phyloP scores from a whole-genome alignment of 768 basidiomycete species.

The Ramaria sp. region DNA sequence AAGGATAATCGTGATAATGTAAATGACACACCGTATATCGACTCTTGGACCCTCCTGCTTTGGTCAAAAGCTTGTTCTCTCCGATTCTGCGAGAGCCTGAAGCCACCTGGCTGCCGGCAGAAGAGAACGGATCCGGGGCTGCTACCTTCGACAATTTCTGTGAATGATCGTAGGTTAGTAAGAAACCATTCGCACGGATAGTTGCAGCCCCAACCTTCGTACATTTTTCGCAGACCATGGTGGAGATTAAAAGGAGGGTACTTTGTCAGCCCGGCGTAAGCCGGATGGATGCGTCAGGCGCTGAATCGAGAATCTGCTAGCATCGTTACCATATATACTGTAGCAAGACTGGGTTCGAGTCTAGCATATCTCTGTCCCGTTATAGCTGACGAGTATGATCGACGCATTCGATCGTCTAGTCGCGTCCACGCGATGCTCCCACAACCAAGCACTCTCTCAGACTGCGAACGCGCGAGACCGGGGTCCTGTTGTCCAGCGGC shows the following conservation, averaged over 20 bases:
- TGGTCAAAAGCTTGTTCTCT: constrained; percentile 71
- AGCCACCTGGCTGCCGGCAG: constrained; percentile 65
- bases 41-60: constrained; percentile 28
- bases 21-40: constrained; percentile 9
- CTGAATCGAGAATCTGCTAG: too few relatives aligned
- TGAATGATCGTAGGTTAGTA: background rate
- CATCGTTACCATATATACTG: too few relatives aligned
- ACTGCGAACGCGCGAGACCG: too few relatives aligned
- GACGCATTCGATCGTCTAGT: too few relatives aligned
- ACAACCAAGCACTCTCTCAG: too few relatives aligned
- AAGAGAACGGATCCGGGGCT: constrained; percentile 78
- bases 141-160: constrained; percentile 89
- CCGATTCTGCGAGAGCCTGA: constrained; percentile 72
- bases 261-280: too few relatives aligned
- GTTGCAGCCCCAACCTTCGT: constrained; percentile 43
- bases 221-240: constrained; percentile 86
- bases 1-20: background rate
- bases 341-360: too few relatives aligned
- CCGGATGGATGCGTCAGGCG: too few relatives aligned
- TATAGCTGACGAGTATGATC: too few relatives aligned
- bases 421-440: too few relatives aligned
- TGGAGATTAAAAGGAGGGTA: background rate
- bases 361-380: too few relatives aligned
- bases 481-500: too few relatives aligned
- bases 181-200: constrained; percentile 5